Evolutionary conservation across 1,139 yeast genomes (phyloP), one percentile per base, ranked within the genome.

Genomic region (Magnusiomyces tetraspermus): DNA sequence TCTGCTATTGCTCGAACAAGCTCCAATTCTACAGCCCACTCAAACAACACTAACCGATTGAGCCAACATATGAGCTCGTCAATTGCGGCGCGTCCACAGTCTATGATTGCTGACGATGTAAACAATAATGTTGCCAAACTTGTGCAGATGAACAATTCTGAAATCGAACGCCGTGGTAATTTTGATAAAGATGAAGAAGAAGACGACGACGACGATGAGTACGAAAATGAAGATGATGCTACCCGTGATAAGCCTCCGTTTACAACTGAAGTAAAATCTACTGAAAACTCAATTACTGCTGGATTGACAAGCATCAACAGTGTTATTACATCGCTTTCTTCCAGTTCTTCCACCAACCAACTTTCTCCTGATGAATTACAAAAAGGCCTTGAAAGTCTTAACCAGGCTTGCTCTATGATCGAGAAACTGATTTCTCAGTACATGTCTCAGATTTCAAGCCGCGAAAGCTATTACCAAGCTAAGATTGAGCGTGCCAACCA

Each of bases 401-500:
- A 58, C 23, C 60, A 60, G 17, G 63, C 68, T 13, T 57, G 83
- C 49, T 64, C 65, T 10, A 50, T 52, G 54, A 52, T 51, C 48
- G 74, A 72, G 50, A 73, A 71, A 2, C 70, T 79, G 49, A 66
- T 79, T 46, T 63, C 58, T 10, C 77, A 73, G 59, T 77, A 77
- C 59, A 72, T 72, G 52, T 59, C 62, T 19, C 68, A 74, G 53
- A 67, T 75, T 41, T 70, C 67, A 30, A 61, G 64, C 8, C 77
- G 81, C 51, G 85, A 67, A 51, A 49, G 58, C 26, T 61, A 55
- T 47, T 68, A 81, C 54, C 63, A 71, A 46, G 76, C 77, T 53
- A 76, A 74, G 58, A 72, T 86, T 51, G 85, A 83, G 52, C 80
- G 90, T 59, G 95, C 90, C 61, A 76, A 79, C 46, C 92, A 87